Percentiles rank a stretch among this genome's conserved stretches.
Conservation (phyloP, 2,329 filamentous ascomycete genomes). For the Ophiognomonia clavigignenti-juglandacearum region DNA sequence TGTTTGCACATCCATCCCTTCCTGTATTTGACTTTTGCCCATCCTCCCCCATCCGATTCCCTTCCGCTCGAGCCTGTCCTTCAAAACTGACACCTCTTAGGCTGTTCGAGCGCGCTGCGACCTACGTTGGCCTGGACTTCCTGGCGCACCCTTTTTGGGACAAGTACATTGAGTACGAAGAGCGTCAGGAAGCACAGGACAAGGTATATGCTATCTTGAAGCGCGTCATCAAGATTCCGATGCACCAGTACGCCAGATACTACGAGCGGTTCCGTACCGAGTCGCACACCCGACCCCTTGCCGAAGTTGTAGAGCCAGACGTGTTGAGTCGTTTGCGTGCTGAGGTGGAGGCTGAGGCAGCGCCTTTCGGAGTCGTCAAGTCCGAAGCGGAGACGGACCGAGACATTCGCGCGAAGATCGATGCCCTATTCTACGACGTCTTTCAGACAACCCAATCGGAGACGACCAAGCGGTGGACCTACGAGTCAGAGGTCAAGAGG, state of each 20-base stretch:
- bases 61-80: constrained; percentile 15
- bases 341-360: constrained; percentile 65
- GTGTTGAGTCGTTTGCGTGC: constrained; percentile 62
- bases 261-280: constrained; percentile 84
- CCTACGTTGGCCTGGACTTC: constrained; percentile 85
- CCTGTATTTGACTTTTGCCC: constrained; percentile 58
- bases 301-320: constrained; percentile 67
- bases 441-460: constrained; percentile 81
- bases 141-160: constrained; percentile 97
- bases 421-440: constrained; percentile 73
- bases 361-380: constrained; percentile 43
- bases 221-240: constrained; percentile 81
- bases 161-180: constrained; percentile 96
- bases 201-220: constrained; percentile 80
- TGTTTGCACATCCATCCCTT: constrained; percentile 49
- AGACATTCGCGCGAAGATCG: constrained; percentile 74
- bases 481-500: constrained; percentile 89
- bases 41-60: constrained; percentile 25
- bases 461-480: constrained; percentile 90
- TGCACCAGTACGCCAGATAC: constrained; percentile 94
- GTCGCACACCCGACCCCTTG: constrained; percentile 65
- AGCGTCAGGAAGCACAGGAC: constrained; percentile 77
- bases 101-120: constrained; percentile 85
- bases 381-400: constrained; percentile 77
- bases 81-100: constrained; percentile 47